These are phyloP conservation scores for Myxozyma kluyveri DNA, from an alignment of 805 yeast genomes.

Conservation along the genomic window DNA sequence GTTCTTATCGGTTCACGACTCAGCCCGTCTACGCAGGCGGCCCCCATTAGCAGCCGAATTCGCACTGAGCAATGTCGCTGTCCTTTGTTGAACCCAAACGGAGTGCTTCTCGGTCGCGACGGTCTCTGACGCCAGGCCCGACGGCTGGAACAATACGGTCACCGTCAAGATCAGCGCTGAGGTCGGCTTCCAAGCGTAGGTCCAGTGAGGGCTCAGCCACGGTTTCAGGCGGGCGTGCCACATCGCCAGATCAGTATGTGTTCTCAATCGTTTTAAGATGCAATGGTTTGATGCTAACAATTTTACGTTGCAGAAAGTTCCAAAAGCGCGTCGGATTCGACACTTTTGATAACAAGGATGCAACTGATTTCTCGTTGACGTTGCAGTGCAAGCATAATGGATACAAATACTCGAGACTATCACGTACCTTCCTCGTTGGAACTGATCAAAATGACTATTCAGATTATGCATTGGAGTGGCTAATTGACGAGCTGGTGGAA, in stretches of 20 bases:
- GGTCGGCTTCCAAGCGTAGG: constrained; percentile 16
- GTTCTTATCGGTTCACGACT: no score
- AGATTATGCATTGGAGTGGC: constrained; percentile 47
- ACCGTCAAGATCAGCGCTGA: constrained; percentile 19
- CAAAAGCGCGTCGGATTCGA: constrained; percentile 44
- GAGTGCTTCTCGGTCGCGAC: constrained; percentile 20
- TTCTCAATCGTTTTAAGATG: no score
- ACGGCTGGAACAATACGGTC: constrained; percentile 15
- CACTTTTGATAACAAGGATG: constrained; percentile 42
- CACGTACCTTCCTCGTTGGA: constrained; percentile 47
- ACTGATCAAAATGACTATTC: constrained; percentile 46
- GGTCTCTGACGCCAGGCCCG: constrained; percentile 1
- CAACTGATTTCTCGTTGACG: constrained; percentile 41
- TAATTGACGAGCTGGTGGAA: constrained; percentile 44
- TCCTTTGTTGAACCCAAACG: constrained; percentile 17
- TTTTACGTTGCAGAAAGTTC: constrained; percentile 22
- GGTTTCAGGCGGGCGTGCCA: not conserved
- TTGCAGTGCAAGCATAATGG: constrained; percentile 43
- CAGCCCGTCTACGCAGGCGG: no score
- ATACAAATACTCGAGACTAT: constrained; percentile 39
- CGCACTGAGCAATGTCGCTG: no score
- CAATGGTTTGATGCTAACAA: not conserved
- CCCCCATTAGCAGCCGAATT: no score
- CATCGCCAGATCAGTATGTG: constrained; percentile 13
- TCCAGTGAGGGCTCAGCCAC: constrained; percentile 3